A percentile compares a stretch with the other conserved stretches of the same genome.
Conservation (phyloP, 1,139 yeast species). For the Yamadazyma triangularis region DNA sequence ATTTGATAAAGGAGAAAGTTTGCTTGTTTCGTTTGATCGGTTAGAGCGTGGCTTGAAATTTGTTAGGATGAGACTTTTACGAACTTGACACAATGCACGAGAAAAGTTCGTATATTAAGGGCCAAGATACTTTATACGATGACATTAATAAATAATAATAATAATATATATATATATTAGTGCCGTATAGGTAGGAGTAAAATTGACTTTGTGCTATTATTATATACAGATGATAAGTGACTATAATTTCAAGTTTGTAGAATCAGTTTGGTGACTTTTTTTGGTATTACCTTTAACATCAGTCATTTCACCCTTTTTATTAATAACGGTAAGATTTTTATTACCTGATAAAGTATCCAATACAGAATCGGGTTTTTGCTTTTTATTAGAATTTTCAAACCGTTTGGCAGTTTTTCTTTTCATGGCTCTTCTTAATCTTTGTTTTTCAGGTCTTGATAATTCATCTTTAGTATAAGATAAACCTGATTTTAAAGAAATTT, state of each 20-base stretch:
- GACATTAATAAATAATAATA: no score
- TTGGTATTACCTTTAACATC: slow-evolving; percentile 69
- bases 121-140: no score
- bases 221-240: no score
- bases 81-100: no score
- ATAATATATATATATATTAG: no score
- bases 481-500: slow-evolving; percentile 75
- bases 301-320: slow-evolving; percentile 70
- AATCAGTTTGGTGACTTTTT: slow-evolving; percentile 23
- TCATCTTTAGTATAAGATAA: slow-evolving; percentile 81
- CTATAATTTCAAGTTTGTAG: slow-evolving; percentile 21
- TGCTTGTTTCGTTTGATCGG: no score
- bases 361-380: slow-evolving; percentile 35
- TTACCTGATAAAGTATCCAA: slow-evolving; percentile 71
- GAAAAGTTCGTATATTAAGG: no score
- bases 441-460: slow-evolving; percentile 80
- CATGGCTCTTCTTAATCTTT: slow-evolving; percentile 77
- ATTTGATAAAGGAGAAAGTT: no score
- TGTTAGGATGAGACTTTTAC: no score
- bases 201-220: no score
- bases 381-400: slow-evolving; percentile 31
- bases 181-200: no score
- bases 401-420: slow-evolving; percentile 74
- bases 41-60: no score
- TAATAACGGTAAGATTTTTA: slow-evolving; percentile 76